Evolutionary conservation across 345 rosid genomes (phyloP).

Genomic region (Nephelium lappaceum): DNA sequence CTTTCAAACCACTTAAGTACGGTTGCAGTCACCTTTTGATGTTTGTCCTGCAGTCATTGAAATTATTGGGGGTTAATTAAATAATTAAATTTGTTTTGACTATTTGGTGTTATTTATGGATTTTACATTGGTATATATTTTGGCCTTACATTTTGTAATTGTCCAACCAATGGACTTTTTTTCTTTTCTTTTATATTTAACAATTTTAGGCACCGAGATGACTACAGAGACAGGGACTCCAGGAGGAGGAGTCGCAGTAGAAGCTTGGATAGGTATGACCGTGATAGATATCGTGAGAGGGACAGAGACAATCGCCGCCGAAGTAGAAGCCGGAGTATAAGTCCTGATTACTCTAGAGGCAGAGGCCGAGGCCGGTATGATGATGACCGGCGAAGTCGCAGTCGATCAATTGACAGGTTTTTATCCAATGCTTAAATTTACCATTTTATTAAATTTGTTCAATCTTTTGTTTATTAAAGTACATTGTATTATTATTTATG

Average conservation of each 20-base stretch:
- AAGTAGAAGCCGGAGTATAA: slow-evolving; percentile 62
- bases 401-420: slow-evolving; percentile 58
- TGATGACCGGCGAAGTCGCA: slow-evolving; percentile 46
- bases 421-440: background rate
- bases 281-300: slow-evolving; percentile 53
- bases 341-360: slow-evolving; percentile 50
- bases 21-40: background rate
- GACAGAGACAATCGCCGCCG: slow-evolving; percentile 51
- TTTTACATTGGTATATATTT: background rate
- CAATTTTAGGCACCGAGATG: slow-evolving; percentile 36
- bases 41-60: background rate
- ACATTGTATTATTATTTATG: background rate
- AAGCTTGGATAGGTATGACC: slow-evolving; percentile 53
- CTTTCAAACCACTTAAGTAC: background rate
- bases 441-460: background rate
- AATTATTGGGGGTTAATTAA: background rate
- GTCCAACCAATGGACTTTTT: background rate
- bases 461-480: background rate
- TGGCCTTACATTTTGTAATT: no score
- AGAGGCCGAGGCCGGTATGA: slow-evolving; percentile 57
- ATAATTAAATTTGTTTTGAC: background rate
- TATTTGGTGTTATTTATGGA: background rate
- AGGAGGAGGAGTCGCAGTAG: slow-evolving; percentile 58
- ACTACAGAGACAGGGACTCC: slow-evolving; percentile 46
- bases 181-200: background rate